A percentile compares a stretch with the other conserved stretches of the same genome.
These are phyloP conservation scores for Aspergillus coremiiformis DNA, from an alignment of 495 filamentous ascomycete species.

Conservation along the genomic window DNA sequence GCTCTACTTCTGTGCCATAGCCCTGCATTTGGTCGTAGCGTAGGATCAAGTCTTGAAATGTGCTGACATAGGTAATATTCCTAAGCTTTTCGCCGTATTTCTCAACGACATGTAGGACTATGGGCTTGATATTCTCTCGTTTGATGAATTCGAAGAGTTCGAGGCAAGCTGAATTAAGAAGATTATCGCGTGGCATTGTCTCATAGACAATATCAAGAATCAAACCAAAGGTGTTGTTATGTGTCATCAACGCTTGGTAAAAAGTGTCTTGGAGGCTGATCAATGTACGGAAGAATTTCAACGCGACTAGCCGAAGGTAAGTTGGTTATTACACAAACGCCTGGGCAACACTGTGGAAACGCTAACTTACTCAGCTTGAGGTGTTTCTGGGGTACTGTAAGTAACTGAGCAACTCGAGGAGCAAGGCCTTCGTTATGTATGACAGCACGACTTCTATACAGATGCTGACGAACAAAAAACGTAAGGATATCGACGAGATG, in stretches of 20 bases:
- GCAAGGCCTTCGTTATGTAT: constrained; percentile 74
- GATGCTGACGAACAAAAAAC: constrained; percentile 87
- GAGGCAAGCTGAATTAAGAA: constrained; percentile 91
- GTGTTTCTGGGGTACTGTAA: constrained; percentile 83
- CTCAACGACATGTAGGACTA: constrained; percentile 80
- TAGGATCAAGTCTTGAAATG: constrained; percentile 66
- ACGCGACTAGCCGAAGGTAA: constrained; percentile 51
- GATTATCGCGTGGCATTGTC: constrained; percentile 93
- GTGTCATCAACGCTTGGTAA: constrained; percentile 79
- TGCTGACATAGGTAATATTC: constrained; percentile 76
- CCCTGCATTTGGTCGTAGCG: constrained; percentile 76
- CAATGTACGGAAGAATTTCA: constrained; percentile 91
- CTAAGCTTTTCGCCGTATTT: constrained; percentile 78
- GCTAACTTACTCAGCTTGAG: constrained; percentile 71
- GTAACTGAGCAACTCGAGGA: constrained; percentile 72
- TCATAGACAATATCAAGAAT: constrained; percentile 82
- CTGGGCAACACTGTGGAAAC: neutral
- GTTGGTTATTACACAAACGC: neutral
- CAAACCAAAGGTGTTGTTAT: constrained; percentile 75
- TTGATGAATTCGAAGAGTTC: constrained; percentile 92
- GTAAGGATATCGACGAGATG: constrained; percentile 92
- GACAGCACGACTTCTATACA: constrained; percentile 79
- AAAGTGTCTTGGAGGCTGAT: constrained; percentile 86
- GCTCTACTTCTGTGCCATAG: constrained; percentile 54
- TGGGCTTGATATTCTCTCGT: constrained; percentile 71